These are phyloP conservation scores for Phytophthora fragariaefolia DNA, from an alignment of 352 stramenopile species.

Conservation along the genomic window DNA sequence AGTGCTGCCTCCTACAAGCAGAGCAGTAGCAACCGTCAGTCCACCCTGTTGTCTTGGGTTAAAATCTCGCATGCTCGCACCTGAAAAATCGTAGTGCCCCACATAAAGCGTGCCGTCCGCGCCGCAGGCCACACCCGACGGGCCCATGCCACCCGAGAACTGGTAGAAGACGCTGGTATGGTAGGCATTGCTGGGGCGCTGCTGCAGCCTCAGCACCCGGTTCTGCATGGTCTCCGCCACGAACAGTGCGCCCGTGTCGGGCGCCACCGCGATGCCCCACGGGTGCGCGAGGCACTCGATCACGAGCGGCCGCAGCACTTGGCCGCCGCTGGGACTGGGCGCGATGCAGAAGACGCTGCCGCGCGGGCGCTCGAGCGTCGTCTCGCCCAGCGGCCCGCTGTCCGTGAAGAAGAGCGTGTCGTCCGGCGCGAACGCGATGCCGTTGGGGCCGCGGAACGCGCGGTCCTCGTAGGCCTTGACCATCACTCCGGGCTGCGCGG, in stretches of 20 bases:
- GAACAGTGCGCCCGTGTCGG: conserved; percentile 58
- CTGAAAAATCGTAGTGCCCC: conserved; percentile 85
- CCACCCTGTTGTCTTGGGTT: background rate
- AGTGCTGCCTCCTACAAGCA: conserved; percentile 35
- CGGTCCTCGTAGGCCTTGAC: conserved; percentile 88
- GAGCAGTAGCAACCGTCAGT: background rate
- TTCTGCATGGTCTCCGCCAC: conserved; percentile 86
- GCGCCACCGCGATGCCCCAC: conserved; percentile 59
- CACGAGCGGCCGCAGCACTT: conserved; percentile 74
- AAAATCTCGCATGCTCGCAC: conserved; percentile 20
- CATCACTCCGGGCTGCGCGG: conserved; percentile 68
- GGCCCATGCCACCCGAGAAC: conserved; percentile 81
- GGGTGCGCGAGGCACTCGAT: conserved; percentile 85
- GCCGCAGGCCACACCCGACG: conserved; percentile 77
- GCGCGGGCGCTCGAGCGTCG: conserved; percentile 76
- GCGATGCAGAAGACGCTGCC: conserved; percentile 85
- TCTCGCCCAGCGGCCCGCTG: conserved; percentile 84
- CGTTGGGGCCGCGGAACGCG: conserved; percentile 73
- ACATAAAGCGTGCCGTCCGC: conserved; percentile 72
- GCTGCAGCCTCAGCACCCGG: conserved; percentile 71
- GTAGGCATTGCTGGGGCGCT: conserved; percentile 71
- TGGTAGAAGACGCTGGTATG: conserved; percentile 86
- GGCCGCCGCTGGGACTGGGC: conserved; percentile 65
- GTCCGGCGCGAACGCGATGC: conserved; percentile 62
- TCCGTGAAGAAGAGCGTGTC: conserved; percentile 87